Conservation (phyloP, 306 rosid genomes). For the Cyamopsis tetragonoloba region DNA sequence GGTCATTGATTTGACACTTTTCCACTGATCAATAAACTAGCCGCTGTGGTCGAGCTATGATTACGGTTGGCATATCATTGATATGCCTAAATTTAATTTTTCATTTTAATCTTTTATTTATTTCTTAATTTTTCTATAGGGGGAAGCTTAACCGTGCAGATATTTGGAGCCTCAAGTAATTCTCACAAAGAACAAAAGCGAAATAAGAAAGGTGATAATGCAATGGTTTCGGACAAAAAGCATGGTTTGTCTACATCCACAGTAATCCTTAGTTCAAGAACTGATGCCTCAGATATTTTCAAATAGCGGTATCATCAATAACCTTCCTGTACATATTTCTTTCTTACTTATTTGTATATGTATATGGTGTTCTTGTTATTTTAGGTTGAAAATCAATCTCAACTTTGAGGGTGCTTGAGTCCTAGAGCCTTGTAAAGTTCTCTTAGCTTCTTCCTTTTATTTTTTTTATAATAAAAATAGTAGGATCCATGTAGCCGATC, state of each 20-base stretch:
- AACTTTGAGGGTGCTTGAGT: not conserved
- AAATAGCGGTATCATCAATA: not conserved
- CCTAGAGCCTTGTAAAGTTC: not conserved
- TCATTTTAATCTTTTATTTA: not conserved
- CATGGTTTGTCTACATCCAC: conserved; percentile 39
- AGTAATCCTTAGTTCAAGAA: conserved; percentile 31
- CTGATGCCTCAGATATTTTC: conserved; percentile 36
- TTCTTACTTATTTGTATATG: not conserved
- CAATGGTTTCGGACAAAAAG: conserved; percentile 26
- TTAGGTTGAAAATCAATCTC: not conserved
- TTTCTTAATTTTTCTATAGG: conserved; percentile 30
- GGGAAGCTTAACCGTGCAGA: conserved; percentile 72
- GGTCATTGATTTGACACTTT: not conserved
- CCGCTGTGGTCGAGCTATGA: not conserved
- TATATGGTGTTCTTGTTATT: not conserved
- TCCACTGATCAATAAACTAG: not conserved
- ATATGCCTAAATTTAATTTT: not conserved
- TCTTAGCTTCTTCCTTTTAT: not conserved
- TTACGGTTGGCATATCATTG: not conserved
- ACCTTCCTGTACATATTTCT: not conserved
- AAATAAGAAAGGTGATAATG: conserved; percentile 30
- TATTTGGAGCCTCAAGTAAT: conserved; percentile 40
- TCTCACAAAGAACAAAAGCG: conserved; percentile 24
- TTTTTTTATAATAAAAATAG: too few relatives aligned
- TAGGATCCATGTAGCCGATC: too few relatives aligned